Evolutionary conservation across 179 eudicot species (phyloP), one percentile per base, ranked within the genome.

Genomic region (Vitellaria paradoxa): DNA sequence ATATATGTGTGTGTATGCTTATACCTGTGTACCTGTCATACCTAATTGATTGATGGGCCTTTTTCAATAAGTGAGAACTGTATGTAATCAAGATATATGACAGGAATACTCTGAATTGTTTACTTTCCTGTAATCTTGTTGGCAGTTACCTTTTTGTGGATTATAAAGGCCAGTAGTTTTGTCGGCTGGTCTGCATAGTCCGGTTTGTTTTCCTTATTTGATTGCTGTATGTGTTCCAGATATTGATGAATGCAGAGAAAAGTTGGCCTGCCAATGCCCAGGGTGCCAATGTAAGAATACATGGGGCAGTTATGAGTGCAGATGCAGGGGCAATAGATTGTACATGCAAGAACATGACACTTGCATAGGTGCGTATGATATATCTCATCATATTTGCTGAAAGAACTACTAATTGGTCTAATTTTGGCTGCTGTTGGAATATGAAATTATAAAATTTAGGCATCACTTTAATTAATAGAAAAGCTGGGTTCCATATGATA

Each of bases 311-410:
- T 95, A 84, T 24, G 91, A 89, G 50, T 96, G 99, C 86, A 86
- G 86, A 79, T 96, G 99, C 83, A 76, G 80, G 15, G 86, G 86
- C 37, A 87, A 89, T 63, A 72, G 85, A 70, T 77, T 91, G 49
- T 96, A 96, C 87, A 91, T 96, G 89, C 89, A 85, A 47, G 98
- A 94, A 69, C 98, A 93, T 61, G 99, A 96, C 79, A 86, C 90
- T 2, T 94, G 98, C 83, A 96, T 94, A 81, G 79, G 99, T 93
- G 83, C 85, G 89, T 85, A 30, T 26, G 24, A 66, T 37, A 71
- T 53, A 75, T 76, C 81, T 24, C n/a, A 57, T 15, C 14, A 17
- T 7, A 3, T 50, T 79, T 82, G 18, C 62, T 30, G 64, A 45
- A 59, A 21, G 21, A 18, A 74, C 56, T 24, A 2, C 21, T 53